Percentiles rank a stretch among this genome's conserved stretches.
Conservation (phyloP, 805 yeast genomes). For the Schwanniomyces vanrijiae region DNA sequence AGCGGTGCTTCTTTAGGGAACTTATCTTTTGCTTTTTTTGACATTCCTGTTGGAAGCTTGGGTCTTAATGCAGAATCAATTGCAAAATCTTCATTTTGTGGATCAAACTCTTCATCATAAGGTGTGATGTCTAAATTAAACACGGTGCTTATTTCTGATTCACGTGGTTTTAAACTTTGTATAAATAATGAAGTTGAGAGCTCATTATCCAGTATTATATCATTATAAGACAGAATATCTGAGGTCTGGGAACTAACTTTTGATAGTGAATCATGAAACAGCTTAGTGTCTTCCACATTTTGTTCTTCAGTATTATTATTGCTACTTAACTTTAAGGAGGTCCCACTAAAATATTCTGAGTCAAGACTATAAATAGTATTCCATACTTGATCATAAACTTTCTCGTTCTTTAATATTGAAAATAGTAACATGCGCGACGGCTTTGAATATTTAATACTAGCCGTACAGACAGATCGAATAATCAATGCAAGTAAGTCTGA, state of each 20-base stretch:
- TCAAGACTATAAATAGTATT: conserved; percentile 29
- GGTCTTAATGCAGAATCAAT: conserved; percentile 47
- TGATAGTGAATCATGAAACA: not conserved
- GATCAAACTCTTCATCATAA: not conserved
- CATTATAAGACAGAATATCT: conserved; percentile 7
- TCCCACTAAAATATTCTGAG: conserved; percentile 22
- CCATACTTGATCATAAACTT: conserved; percentile 35
- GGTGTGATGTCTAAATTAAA: conserved; percentile 2
- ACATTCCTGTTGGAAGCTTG: conserved; percentile 60
- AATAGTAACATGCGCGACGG: conserved; percentile 57
- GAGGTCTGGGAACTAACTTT: conserved; percentile 8
- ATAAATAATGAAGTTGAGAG: conserved; percentile 7
- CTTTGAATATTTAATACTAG: conserved; percentile 48
- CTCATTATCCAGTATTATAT: conserved; percentile 2
- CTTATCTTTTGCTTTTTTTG: conserved; percentile 54
- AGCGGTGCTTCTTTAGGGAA: conserved; percentile 50
- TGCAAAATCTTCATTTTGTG: conserved; percentile 15
- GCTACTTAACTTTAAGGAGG: conserved; percentile 11
- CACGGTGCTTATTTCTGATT: not conserved
- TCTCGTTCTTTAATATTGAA: conserved; percentile 44
- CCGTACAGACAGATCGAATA: conserved; percentile 54
- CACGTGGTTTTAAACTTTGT: conserved; percentile 5
- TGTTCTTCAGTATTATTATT: conserved; percentile 14
- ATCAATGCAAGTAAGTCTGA: conserved; percentile 59
- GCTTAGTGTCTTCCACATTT: not conserved